Percentiles rank a stretch among this genome's conserved stretches.
Evolutionary conservation across 2,329 filamentous ascomycete species (phyloP).

Genomic region (Diaporthe sp.): DNA sequence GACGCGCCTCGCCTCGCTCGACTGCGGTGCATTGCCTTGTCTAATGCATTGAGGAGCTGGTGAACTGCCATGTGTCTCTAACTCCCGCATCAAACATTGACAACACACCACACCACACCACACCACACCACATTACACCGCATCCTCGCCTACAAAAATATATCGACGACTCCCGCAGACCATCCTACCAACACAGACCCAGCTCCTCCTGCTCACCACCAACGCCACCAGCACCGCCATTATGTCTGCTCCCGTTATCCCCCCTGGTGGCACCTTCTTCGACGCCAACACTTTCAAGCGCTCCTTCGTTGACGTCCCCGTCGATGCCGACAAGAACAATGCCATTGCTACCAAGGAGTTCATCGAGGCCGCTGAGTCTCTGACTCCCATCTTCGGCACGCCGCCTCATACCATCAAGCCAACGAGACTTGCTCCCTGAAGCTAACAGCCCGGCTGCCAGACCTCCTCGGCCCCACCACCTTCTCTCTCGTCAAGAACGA

Average conservation of each 20-base stretch:
- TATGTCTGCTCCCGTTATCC: constrained; percentile 68
- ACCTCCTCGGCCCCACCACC: constrained; percentile 77
- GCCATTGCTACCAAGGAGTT: constrained; percentile 88
- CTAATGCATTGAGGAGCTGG: constrained; percentile 7
- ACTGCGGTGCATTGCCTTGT: constrained; percentile 9
- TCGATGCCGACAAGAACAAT: constrained; percentile 81
- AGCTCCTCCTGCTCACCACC: constrained; percentile 10
- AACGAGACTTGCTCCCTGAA: constrained; percentile 14
- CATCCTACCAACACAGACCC: not conserved
- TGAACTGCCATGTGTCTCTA: constrained; percentile 35
- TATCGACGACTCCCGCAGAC: not conserved
- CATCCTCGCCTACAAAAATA: not conserved
- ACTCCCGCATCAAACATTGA: constrained; percentile 6
- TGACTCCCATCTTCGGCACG: constrained; percentile 89
- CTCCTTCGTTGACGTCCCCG: constrained; percentile 86
- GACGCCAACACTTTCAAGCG: constrained; percentile 78
- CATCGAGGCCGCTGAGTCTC: constrained; percentile 88
- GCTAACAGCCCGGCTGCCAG: constrained; percentile 53
- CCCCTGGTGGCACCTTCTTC: constrained; percentile 84
- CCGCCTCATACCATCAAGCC: not conserved
- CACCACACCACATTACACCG: not conserved
- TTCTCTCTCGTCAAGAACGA: constrained; percentile 94
- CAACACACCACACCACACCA: constrained; percentile 13
- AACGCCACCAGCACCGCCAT: constrained; percentile 35
- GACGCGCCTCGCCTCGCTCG: constrained; percentile 9